Evolutionary conservation across 768 basidiomycete species (phyloP).

Genomic region (Phylloporus sp.): DNA sequence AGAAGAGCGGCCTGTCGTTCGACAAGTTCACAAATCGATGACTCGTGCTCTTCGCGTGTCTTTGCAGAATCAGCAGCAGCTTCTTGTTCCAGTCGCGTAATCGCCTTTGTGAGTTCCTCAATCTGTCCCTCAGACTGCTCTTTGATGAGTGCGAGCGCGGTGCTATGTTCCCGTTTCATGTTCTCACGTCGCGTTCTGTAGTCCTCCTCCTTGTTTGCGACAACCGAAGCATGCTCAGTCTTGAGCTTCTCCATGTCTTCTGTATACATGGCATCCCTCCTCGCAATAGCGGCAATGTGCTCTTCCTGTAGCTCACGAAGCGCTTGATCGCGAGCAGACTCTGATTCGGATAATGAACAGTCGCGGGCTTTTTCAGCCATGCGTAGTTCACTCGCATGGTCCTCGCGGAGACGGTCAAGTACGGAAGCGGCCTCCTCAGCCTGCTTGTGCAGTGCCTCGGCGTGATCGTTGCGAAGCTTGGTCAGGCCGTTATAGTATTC

Average conservation of each 20-base stretch:
- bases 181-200: slow-evolving; percentile 38
- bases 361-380: slow-evolving; percentile 73
- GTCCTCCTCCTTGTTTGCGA: slow-evolving; percentile 59
- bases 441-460: slow-evolving; percentile 58
- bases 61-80: slow-evolving; percentile 33
- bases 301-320: slow-evolving; percentile 70
- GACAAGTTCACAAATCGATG: slow-evolving; percentile 42
- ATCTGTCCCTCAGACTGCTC: slow-evolving; percentile 43
- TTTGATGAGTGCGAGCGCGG: slow-evolving; percentile 27
- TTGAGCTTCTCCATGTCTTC: slow-evolving; percentile 66
- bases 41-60: slow-evolving; percentile 47
- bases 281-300: slow-evolving; percentile 59
- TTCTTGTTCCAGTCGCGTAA: slow-evolving; percentile 49
- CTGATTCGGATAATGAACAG: slow-evolving; percentile 69
- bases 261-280: slow-evolving; percentile 61
- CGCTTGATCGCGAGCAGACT: slow-evolving; percentile 59
- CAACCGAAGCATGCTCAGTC: slow-evolving; percentile 53
- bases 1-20: slow-evolving; percentile 56
- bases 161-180: slow-evolving; percentile 35
- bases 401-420: slow-evolving; percentile 69
- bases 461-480: slow-evolving; percentile 71
- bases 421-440: slow-evolving; percentile 55
- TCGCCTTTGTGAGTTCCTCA: slow-evolving; percentile 58
- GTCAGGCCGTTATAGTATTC: slow-evolving; percentile 80
- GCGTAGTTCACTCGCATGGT: slow-evolving; percentile 70